phyloP scores from a whole-genome alignment of 345 rosid species.

The Capsella bursapastoris region DNA sequence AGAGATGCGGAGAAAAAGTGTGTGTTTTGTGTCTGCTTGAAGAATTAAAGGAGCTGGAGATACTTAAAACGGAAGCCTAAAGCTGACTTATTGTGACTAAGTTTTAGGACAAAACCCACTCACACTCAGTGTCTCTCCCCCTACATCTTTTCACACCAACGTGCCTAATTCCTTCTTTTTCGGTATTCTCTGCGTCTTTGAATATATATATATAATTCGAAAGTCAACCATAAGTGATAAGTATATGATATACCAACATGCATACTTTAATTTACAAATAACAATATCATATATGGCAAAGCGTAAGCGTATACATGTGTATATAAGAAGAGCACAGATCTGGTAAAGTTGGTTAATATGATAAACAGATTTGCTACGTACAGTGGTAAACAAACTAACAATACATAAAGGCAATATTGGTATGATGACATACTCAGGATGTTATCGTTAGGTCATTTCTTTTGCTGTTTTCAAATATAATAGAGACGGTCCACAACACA shows the following conservation, averaged over 20 bases:
- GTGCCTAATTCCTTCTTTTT: conserved; percentile 41
- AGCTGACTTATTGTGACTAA: conserved; percentile 27
- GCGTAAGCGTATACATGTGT: too few relatives aligned
- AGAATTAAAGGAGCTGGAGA: conserved; percentile 40
- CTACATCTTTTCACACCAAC: conserved; percentile 6
- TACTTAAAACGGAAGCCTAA: conserved; percentile 36
- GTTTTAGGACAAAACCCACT: conserved; percentile 41
- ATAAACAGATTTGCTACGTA: too few relatives aligned
- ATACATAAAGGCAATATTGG: too few relatives aligned
- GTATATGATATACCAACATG: not conserved
- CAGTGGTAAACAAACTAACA: too few relatives aligned
- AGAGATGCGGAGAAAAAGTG: conserved; percentile 39
- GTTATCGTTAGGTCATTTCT: too few relatives aligned
- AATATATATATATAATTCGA: not conserved
- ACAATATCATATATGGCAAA: too few relatives aligned
- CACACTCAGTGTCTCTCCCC: not conserved
- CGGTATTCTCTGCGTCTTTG: conserved; percentile 8
- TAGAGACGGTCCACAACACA: not conserved
- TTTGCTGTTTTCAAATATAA: too few relatives aligned
- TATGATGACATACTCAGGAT: too few relatives aligned
- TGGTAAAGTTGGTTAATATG: too few relatives aligned
- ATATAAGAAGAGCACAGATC: too few relatives aligned
- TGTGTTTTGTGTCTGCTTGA: conserved; percentile 32
- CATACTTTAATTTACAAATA: not conserved
- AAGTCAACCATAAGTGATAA: conserved; percentile 22